Conservation (phyloP, 495 filamentous ascomycete genomes). For the Lentithecium fluviatile region DNA sequence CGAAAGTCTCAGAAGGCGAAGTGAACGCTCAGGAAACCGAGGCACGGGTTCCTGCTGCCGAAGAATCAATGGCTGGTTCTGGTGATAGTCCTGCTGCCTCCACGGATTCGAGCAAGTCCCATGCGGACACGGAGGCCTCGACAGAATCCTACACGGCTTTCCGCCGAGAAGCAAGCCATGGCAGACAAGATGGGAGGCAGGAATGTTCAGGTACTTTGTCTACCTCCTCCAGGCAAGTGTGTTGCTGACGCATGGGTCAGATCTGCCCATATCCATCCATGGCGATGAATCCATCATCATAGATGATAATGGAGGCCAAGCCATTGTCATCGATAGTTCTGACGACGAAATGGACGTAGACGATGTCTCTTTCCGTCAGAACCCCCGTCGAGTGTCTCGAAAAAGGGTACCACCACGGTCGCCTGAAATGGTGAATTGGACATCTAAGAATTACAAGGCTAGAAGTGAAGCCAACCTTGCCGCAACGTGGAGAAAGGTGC, state of each 20-base stretch:
- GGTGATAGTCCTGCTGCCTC: too few species aligned
- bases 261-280: neutral
- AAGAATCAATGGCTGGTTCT: too few species aligned
- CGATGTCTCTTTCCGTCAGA: neutral
- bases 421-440: constrained; percentile 1
- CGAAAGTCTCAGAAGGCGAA: too few species aligned
- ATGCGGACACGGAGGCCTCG: too few species aligned
- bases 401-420: neutral
- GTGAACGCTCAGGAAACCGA: too few species aligned
- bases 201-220: neutral
- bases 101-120: too few species aligned
- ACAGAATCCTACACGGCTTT: neutral
- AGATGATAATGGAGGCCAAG: constrained; percentile 1
- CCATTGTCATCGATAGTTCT: constrained; percentile 3
- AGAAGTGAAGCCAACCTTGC: neutral
- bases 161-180: too few species aligned
- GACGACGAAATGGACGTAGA: constrained; percentile 1
- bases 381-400: neutral
- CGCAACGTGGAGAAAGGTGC: neutral
- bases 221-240: neutral
- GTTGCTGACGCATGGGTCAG: neutral
- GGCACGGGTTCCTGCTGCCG: too few species aligned
- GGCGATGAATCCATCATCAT: neutral
- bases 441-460: neutral
- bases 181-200: too few species aligned